These are phyloP conservation scores for Leptographium radiaticola DNA, from an alignment of 2,329 filamentous ascomycete species.

Conservation along the genomic window DNA sequence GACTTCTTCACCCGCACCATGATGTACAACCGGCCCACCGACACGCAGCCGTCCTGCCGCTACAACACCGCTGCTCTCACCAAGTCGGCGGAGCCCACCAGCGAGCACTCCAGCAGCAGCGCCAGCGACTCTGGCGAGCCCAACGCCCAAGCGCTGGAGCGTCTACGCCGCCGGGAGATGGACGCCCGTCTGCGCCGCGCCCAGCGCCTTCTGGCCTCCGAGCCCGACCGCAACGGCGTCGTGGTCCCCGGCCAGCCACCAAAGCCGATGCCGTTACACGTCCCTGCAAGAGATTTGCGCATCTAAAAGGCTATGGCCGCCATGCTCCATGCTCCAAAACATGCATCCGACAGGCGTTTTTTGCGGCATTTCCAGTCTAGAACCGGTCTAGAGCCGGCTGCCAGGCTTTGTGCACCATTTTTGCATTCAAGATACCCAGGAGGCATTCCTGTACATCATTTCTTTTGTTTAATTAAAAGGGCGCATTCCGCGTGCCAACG, in stretches of 20 bases:
- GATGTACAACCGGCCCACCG: conserved; percentile 5
- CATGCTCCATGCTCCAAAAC: too few species aligned
- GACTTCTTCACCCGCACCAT: conserved; percentile 5
- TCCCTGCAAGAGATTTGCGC: not conserved
- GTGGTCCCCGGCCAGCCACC: not conserved
- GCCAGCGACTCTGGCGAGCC: not conserved
- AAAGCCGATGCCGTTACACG: not conserved
- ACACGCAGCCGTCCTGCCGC: not conserved
- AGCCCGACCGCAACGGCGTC: not conserved
- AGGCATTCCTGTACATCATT: too few species aligned
- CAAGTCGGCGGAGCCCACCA: too few species aligned
- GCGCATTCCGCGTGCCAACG: too few species aligned
- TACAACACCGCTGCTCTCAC: not conserved
- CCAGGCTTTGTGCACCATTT: too few species aligned
- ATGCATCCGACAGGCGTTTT: too few species aligned
- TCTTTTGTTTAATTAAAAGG: too few species aligned
- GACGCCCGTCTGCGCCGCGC: conserved; percentile 28
- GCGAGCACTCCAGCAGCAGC: not conserved
- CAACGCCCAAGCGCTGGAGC: conserved; percentile 6
- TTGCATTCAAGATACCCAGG: too few species aligned
- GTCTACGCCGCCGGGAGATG: conserved; percentile 19
- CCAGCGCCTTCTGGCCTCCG: conserved; percentile 20
- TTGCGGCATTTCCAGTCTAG: too few species aligned
- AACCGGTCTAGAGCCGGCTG: too few species aligned
- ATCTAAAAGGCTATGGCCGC: not conserved